Evolutionary conservation across 148 eudicot species (phyloP), one percentile per base, ranked within the genome.

Genomic region (Gaultheria prostrata): DNA sequence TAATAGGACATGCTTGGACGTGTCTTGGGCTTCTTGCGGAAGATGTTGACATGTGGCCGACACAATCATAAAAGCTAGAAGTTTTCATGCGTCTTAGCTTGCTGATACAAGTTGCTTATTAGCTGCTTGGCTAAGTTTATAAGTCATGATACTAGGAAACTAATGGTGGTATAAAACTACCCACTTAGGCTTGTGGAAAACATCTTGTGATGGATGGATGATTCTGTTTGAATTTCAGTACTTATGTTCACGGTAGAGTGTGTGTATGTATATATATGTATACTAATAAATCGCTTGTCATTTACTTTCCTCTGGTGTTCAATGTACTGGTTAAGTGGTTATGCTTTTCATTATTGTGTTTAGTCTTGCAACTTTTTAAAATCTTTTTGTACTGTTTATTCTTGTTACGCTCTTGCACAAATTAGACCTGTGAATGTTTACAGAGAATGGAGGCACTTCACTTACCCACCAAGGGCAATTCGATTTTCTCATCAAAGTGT

Each of bases 391-490:
- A 4, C 26, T 17, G 30, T 45, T 81, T 81, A n/a, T 26, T 17
- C 48, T 50, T 78, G 45, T 50, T 78, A 33, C 50, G 2, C 21
- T 1, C 35, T 3, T 32, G 33, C n/a, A 72, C 17, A 67, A 70
- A 82, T 21, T 13, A 6, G 39, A 49, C 43, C n/a, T 13, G 14
- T 73, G 39, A 57, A 85, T 75, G 75, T 50, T 6, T 84, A 87
- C 88, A 96, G 98, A 70, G 93, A 96, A 85, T 94, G 99, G 98
- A 90, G 89, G 74, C 83, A 88, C 82, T 92, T 95, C 70, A 89
- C 86, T 77, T 93, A 95, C 82, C 87, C 78, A 50, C 90, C 97
- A 54, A 88, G 92, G 84, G 81, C 70, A 28, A 39, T 97, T 33
- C 89, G 88, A 39, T 95, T 97, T 89, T 89, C 90, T 72, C 86